Evolutionary conservation across 1,284 basidiomycete species (phyloP), one percentile per base, ranked within the genome.

Genomic region (Sporisorium reilianum): DNA sequence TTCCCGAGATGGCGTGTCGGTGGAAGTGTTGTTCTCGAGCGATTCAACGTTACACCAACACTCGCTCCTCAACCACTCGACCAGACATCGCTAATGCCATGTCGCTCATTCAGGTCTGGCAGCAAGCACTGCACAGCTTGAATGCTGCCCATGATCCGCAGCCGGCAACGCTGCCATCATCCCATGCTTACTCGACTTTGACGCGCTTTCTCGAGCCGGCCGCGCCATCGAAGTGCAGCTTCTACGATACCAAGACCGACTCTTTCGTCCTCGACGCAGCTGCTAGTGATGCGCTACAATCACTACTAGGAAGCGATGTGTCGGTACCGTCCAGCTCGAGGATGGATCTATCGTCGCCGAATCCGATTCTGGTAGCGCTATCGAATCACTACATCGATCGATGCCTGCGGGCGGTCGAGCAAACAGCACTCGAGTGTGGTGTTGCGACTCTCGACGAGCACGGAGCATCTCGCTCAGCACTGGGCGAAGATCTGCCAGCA

Each of bases 61-160:
- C 55, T 48, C 14, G 1, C 46, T 30, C 28, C 46, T 30, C 28
- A 30, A 48, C n/a, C n/a, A 30, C 44, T 42, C 45, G 26, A 14
- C 23, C 30, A 42, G 20, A 28, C 40, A 22, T 12, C 26, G 23
- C 10, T 20, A 10, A 20, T 6, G 12, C 30, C 14, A 71, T 71
- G 68, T 71, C 63, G 28, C 58, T 65, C 16, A 53, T 51, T 5
- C 45, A 54, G n/a, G 42, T 25, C 18, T 71, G 68, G 68, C 30
- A 65, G 46, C 62, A 62, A n/a, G 68, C 63, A 2, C 26, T 65
- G 28, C 52, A 58, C 8, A 57, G 50, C 28, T 48, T 71, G 41
- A 25, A 51, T 11, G 34, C n/a, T 32, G 34, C 5, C 3, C 26
- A 38, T 18, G 38, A 28, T 12, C 30, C 23, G 10, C 20, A 7